Evolutionary conservation across 2,329 filamentous ascomycete genomes (phyloP).

Genomic region (Ophiosphaerella herpotricha): DNA sequence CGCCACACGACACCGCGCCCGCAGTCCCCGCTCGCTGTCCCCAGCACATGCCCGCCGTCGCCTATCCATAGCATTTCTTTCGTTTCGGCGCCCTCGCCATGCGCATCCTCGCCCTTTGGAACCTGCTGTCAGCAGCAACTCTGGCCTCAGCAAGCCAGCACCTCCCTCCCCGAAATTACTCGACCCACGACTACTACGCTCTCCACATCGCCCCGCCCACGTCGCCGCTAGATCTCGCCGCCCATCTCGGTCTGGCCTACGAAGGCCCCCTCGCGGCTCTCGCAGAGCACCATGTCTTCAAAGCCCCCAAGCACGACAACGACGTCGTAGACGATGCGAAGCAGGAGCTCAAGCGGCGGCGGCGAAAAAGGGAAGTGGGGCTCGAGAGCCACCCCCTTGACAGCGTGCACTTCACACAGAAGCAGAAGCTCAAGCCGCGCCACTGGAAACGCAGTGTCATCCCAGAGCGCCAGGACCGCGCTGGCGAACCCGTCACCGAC

Average conservation of each 20-base stretch:
- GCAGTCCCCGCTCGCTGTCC: background rate
- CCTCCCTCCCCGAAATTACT: slow-evolving; percentile 70
- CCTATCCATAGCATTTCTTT: slow-evolving; percentile 11
- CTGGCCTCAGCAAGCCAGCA: slow-evolving; percentile 35
- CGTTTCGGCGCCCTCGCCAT: slow-evolving; percentile 21
- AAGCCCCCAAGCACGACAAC: slow-evolving; percentile 63
- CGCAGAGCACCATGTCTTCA: slow-evolving; percentile 83
- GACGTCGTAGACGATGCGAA: slow-evolving; percentile 57
- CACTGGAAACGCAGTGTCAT: slow-evolving; percentile 62
- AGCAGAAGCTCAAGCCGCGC: slow-evolving; percentile 68
- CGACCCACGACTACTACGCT: slow-evolving; percentile 88
- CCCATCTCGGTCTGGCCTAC: slow-evolving; percentile 73
- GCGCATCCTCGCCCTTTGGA: slow-evolving; percentile 54
- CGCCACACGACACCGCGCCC: background rate
- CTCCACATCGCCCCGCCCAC: slow-evolving; percentile 74
- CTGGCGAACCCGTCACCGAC: slow-evolving; percentile 38
- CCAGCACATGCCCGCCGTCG: slow-evolving; percentile 21
- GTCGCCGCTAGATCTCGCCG: slow-evolving; percentile 71
- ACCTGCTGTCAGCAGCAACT: slow-evolving; percentile 42
- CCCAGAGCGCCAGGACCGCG: slow-evolving; percentile 27
- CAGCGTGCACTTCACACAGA: slow-evolving; percentile 76
- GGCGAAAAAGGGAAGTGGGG: slow-evolving; percentile 63
- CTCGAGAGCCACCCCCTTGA: slow-evolving; percentile 65
- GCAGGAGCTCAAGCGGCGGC: slow-evolving; percentile 59
- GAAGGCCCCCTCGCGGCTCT: slow-evolving; percentile 82